Conservation (phyloP, 75 land plant genomes). For the Sequoiadendron giganteum region DNA sequence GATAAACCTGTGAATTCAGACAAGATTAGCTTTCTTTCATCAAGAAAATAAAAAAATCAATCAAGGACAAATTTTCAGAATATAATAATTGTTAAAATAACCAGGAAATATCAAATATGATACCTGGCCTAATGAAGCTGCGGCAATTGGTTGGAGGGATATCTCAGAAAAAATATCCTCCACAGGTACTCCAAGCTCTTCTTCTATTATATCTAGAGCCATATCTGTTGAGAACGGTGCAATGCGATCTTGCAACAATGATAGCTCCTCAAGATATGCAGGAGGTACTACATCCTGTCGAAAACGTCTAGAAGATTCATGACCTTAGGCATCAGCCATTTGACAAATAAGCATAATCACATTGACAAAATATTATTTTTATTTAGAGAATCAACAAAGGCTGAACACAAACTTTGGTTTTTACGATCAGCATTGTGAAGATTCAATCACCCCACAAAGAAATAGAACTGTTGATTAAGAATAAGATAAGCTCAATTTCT, state of each 20-base stretch:
- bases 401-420: background rate
- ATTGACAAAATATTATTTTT: background rate
- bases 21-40: background rate
- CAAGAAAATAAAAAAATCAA: background rate
- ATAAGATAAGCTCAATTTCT: background rate
- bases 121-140: constrained; percentile 99
- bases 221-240: constrained; percentile 81
- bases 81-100: background rate
- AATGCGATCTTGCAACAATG: constrained; percentile 88
- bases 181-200: constrained; percentile 75
- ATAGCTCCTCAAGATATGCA: constrained; percentile 77
- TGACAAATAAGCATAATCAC: background rate
- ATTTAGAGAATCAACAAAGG: background rate
- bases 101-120: background rate
- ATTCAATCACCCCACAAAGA: background rate
- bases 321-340: constrained; percentile 5
- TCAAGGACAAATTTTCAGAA: background rate
- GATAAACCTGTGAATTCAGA: constrained; percentile 68
- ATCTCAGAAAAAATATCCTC: constrained; percentile 86
- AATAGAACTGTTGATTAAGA: background rate
- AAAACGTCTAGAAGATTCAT: background rate
- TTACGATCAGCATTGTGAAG: background rate
- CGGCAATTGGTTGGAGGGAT: constrained; percentile 86
- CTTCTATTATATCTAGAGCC: constrained; percentile 79
- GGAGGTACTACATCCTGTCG: constrained; percentile 91